These are phyloP conservation scores for Citrus hindsii DNA, from an alignment of 345 rosid species.

Conservation along the genomic window DNA sequence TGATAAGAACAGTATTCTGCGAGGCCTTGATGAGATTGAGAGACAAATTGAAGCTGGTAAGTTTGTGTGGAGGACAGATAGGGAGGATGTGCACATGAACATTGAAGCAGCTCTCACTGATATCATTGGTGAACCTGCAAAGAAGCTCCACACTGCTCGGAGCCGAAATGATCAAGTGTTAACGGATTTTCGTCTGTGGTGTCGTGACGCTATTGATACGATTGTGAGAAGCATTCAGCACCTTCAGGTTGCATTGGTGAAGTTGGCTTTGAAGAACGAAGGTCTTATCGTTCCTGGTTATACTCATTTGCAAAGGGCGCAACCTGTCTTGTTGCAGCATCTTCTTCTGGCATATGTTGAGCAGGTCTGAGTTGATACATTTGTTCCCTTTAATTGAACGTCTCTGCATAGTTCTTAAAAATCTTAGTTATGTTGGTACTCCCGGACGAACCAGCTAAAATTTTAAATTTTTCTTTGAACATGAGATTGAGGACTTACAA, in stretches of 20 bases:
- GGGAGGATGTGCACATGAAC: slow-evolving; percentile 99
- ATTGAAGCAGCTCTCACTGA: slow-evolving; percentile 93
- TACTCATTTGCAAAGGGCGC: slow-evolving; percentile 95
- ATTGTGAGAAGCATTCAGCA: slow-evolving; percentile 37
- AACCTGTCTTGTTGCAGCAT: slow-evolving; percentile 86
- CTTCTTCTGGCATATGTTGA: slow-evolving; percentile 81
- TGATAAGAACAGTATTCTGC: slow-evolving; percentile 68
- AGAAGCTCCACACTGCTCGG: slow-evolving; percentile 93
- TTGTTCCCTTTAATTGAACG: background rate
- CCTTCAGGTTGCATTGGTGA: slow-evolving; percentile 67
- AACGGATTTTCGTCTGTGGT: slow-evolving; percentile 92
- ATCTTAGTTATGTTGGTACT: background rate
- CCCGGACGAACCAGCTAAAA: background rate
- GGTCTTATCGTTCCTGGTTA: slow-evolving; percentile 88
- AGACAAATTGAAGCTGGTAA: slow-evolving; percentile 53
- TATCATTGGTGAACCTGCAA: slow-evolving; percentile 95
- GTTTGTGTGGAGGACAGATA: slow-evolving; percentile 85
- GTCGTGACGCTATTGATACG: slow-evolving; percentile 82
- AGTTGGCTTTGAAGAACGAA: slow-evolving; percentile 64
- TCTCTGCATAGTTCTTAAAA: background rate
- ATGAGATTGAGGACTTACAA: background rate
- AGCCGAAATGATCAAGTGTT: slow-evolving; percentile 88
- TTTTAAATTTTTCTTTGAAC: background rate
- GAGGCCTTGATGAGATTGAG: slow-evolving; percentile 79
- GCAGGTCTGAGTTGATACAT: slow-evolving; percentile 48